These are phyloP conservation scores for Euphrasia confusa DNA, from an alignment of 257 asterid genomes.

Conservation along the genomic window DNA sequence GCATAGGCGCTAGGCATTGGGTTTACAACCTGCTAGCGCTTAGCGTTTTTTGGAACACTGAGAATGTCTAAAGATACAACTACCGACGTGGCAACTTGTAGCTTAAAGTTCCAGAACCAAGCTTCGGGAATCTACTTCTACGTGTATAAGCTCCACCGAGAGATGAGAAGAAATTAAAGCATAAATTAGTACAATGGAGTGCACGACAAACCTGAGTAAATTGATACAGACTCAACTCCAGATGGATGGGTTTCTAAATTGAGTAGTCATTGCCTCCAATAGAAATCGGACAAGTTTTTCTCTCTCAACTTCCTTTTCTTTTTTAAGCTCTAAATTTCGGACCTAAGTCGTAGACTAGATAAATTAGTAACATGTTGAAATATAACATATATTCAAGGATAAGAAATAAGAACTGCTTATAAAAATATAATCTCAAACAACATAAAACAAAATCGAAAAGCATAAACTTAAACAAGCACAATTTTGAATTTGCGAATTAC, in stretches of 20 bases:
- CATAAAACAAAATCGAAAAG: constrained; percentile 12
- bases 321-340: constrained; percentile 91
- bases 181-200: neutral
- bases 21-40: too few relatives aligned
- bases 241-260: constrained; percentile 81
- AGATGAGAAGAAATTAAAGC: too few relatives aligned
- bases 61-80: neutral
- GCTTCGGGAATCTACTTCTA: neutral
- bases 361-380: constrained; percentile 21
- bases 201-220: constrained; percentile 23
- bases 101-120: too few relatives aligned
- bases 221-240: constrained; percentile 53
- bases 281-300: constrained; percentile 68
- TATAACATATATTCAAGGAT: constrained; percentile 12
- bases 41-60: too few relatives aligned
- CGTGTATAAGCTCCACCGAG: neutral
- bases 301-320: constrained; percentile 72
- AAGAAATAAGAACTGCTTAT: constrained; percentile 4
- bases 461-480: constrained; percentile 2
- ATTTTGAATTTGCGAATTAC: neutral
- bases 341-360: constrained; percentile 47
- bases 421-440: constrained; percentile 6
- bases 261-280: constrained; percentile 69
- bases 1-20: too few relatives aligned
- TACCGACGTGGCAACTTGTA: neutral